Conservation (phyloP, 1,139 yeast species). For the Sugiyamaella xylanicola region DNA sequence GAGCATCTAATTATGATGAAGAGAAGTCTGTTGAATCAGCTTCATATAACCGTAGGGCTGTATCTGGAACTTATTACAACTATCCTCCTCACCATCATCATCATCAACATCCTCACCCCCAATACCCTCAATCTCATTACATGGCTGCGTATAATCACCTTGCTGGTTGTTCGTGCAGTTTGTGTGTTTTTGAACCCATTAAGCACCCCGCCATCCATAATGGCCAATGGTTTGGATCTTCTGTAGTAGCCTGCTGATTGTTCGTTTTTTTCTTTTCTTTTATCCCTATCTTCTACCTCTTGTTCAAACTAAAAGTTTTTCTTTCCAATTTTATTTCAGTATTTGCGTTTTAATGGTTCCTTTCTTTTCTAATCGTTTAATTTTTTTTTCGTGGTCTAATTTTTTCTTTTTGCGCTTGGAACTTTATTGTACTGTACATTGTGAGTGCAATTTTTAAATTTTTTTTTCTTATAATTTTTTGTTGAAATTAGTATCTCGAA, state of each 20-base stretch:
- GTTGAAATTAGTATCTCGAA: background rate
- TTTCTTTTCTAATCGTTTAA: background rate
- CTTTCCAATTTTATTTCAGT: background rate
- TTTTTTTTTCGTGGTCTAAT: constrained; percentile 2
- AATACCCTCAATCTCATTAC: constrained; percentile 26
- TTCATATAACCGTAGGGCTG: background rate
- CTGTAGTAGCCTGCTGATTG: constrained; percentile 26
- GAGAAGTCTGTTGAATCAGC: constrained; percentile 19
- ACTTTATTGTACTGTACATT: background rate
- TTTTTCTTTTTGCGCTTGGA: constrained; percentile 2
- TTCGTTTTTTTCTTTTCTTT: constrained; percentile 1
- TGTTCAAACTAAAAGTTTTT: constrained; percentile 6
- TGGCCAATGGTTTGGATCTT: constrained; percentile 20
- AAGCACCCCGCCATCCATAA: constrained; percentile 12
- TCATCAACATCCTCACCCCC: constrained; percentile 8
- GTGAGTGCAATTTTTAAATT: background rate
- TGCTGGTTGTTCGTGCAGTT: constrained; percentile 30
- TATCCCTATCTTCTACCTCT: background rate
- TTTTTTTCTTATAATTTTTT: constrained; percentile 11
- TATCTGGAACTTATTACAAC: background rate
- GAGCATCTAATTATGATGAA: constrained; percentile 18
- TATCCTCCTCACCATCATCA: constrained; percentile 14
- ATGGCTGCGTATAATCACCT: constrained; percentile 29
- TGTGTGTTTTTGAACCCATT: constrained; percentile 29
- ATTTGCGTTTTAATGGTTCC: constrained; percentile 8